Conservation (phyloP, 1,284 basidiomycete species). For the Cystobasidium pallidum region DNA sequence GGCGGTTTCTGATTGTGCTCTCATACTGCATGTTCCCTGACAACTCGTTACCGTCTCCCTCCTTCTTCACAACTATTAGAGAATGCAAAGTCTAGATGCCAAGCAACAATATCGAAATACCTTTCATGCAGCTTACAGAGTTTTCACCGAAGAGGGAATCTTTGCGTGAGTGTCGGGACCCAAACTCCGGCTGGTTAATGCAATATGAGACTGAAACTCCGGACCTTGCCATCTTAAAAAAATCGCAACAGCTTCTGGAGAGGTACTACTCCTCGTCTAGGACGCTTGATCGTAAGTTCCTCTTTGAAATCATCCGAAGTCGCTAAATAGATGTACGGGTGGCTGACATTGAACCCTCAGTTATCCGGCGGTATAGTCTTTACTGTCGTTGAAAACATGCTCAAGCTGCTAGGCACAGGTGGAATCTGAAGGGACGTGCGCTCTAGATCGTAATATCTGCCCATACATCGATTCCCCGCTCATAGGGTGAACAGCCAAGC, state of each 20-base stretch:
- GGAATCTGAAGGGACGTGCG: constrained; percentile 12
- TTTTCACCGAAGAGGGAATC: constrained; percentile 65
- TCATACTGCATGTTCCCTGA: no score
- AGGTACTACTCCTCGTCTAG: constrained; percentile 86
- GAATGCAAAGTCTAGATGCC: constrained; percentile 92
- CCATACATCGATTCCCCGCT: no score
- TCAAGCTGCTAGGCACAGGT: constrained; percentile 28
- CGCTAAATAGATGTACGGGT: background rate
- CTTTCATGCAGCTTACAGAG: constrained; percentile 89
- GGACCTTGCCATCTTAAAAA: no score
- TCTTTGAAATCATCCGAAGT: background rate
- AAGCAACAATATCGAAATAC: constrained; percentile 82
- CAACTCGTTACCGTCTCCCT: constrained; percentile 55
- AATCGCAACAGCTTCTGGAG: constrained; percentile 72
- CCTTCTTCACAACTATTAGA: constrained; percentile 57
- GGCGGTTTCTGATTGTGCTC: background rate
- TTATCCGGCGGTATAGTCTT: constrained; percentile 94
- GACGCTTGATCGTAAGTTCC: constrained; percentile 74
- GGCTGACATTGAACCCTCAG: constrained; percentile 58
- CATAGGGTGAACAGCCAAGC: no score
- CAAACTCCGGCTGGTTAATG: no score
- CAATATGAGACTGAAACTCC: background rate
- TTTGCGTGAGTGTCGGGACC: constrained; percentile 44
- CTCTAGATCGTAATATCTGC: no score
- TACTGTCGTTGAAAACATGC: constrained; percentile 79